These are phyloP conservation scores for Barbarea vulgaris DNA, from an alignment of 345 rosid species.

Conservation along the genomic window DNA sequence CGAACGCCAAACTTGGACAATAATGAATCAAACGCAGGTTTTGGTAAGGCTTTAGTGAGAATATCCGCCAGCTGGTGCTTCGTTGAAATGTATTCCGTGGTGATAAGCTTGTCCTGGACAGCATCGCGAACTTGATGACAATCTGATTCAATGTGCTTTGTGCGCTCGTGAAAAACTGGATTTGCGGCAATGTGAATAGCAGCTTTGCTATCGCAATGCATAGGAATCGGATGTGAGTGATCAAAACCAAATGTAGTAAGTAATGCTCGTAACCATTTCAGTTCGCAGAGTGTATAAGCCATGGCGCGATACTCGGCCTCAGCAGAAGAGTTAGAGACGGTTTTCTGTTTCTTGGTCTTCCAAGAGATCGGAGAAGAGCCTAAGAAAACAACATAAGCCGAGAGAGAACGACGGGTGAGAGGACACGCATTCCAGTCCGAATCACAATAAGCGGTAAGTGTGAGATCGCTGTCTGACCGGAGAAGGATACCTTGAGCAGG, in stretches of 20 bases:
- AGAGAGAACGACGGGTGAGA: background rate
- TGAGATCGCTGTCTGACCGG: background rate
- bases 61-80: too few relatives aligned
- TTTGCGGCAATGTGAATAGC: background rate
- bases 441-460: background rate
- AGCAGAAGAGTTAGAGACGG: background rate
- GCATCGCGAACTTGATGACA: too few relatives aligned
- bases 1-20: too few relatives aligned
- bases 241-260: background rate
- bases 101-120: too few relatives aligned
- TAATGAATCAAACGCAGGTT: too few relatives aligned
- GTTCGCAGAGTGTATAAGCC: background rate
- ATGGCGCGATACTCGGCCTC: background rate
- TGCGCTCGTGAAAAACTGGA: too few relatives aligned
- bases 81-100: too few relatives aligned
- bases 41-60: too few relatives aligned
- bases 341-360: background rate
- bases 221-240: background rate
- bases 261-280: background rate
- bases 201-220: background rate
- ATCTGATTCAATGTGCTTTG: too few relatives aligned
- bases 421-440: background rate
- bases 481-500: background rate
- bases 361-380: background rate
- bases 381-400: background rate